Base-by-base conservation (phyloP, 2,329 filamentous ascomycete species). In the Magnaporthiopsis poae region DNA sequence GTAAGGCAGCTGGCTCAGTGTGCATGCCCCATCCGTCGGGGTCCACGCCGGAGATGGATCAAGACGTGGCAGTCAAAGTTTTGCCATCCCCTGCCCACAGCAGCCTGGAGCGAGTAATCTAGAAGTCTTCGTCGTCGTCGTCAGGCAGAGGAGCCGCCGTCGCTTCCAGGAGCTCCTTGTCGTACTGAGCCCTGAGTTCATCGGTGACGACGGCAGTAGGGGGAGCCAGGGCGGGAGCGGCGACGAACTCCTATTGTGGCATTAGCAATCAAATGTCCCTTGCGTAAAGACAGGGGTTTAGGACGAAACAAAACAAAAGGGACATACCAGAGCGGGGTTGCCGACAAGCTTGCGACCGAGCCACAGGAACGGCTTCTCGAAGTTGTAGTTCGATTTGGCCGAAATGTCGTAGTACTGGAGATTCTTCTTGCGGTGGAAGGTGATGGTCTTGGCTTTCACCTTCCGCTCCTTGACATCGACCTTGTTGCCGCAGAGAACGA, bases 401-500 rank as follows among this genome's bases (percentile, higher is more conserved):
- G 92, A 97, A 80, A 98, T 98, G 75, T 98, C 95, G 87, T 99
- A 99, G 88, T 98, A 99, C 84, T 99, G 95, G 65, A 99, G 89
- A 84, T 98, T 99, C 90, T 99, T 99, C 91, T 99, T 99, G 83
- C 95, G 92, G 88, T 99, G 95, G 91, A 99, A 99, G 73, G 95
- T 99, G 82, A 99, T 99, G 79, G 94, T 96, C 91, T 99, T 99
- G 78, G 95, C 95, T 89, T 99, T 99, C 79, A 99, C 95, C 85
- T 99, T 99, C 81, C 95, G 92, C 88, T 99, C 95, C 90, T 99
- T 99, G 72, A 99, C 95, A 77, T 99, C 94, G 80, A 99, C 94
- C 88, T 99, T 99, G 91, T 99, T 99, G 77, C 94, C 94, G 80
- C 89, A 92, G 71, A 99, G 90, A 75, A 98, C 95, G 76, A 99